Evolutionary conservation across 495 filamentous ascomycete species (phyloP).

Genomic region (Rhypophila decipiens): DNA sequence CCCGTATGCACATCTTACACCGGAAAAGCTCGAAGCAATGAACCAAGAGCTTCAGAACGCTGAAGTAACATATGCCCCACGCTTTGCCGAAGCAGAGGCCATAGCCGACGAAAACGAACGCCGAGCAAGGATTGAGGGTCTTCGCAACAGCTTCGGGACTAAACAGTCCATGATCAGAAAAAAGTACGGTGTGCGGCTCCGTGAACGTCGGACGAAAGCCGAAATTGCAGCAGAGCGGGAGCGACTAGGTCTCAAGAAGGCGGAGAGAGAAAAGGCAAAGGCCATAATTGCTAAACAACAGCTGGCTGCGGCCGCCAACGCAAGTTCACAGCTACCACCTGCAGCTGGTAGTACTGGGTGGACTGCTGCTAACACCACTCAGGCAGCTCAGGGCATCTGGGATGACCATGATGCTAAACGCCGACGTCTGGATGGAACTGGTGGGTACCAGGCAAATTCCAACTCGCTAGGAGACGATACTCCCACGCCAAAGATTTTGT

Average conservation of each 20-base stretch:
- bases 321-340: conserved; percentile 11
- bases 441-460: conserved; percentile 12
- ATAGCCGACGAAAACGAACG: conserved; percentile 28
- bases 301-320: neutral
- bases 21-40: conserved; percentile 16
- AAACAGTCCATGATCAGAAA: conserved; percentile 44
- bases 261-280: conserved; percentile 13
- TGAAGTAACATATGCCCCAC: conserved; percentile 28
- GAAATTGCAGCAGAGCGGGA: conserved; percentile 36
- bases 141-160: conserved; percentile 41
- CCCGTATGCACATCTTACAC: conserved; percentile 34
- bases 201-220: conserved; percentile 35
- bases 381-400: conserved; percentile 7
- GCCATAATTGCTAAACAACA: neutral
- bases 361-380: conserved; percentile 24
- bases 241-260: conserved; percentile 28
- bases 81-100: conserved; percentile 32
- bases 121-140: conserved; percentile 28
- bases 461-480: conserved; percentile 10
- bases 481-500: conserved; percentile 22
- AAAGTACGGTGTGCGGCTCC: conserved; percentile 42
- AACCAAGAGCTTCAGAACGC: conserved; percentile 32
- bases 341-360: conserved; percentile 15
- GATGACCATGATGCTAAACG: conserved; percentile 27
- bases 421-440: conserved; percentile 17